phyloP scores from a whole-genome alignment of 495 filamentous ascomycete genomes.

The Aspergillus egyptiacus region DNA sequence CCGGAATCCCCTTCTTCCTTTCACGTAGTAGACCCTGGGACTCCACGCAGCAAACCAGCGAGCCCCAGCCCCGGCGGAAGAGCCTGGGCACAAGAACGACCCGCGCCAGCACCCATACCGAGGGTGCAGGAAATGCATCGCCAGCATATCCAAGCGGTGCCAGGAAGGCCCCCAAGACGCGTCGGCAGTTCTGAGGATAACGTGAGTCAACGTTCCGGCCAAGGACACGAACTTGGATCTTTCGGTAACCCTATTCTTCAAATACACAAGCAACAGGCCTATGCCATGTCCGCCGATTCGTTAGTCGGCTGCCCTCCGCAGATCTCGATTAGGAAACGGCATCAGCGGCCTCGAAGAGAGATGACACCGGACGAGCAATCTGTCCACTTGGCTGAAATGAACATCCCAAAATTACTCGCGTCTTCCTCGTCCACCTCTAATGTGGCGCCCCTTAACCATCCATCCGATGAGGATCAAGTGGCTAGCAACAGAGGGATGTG shows the following conservation, averaged over 20 bases:
- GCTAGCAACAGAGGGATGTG: conserved; percentile 15
- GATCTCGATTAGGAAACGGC: conserved; percentile 25
- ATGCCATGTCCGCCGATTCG: conserved; percentile 21
- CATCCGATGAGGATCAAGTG: conserved; percentile 17
- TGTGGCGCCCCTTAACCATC: conserved; percentile 21
- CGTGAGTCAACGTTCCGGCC: neutral
- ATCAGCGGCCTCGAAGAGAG: conserved; percentile 16
- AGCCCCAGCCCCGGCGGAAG: conserved; percentile 12
- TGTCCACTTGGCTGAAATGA: conserved; percentile 30
- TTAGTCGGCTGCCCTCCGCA: conserved; percentile 14
- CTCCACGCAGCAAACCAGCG: conserved; percentile 1
- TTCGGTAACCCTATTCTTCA: conserved; percentile 1
- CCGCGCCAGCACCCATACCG: neutral
- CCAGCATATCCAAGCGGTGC: neutral
- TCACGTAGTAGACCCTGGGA: conserved; percentile 7
- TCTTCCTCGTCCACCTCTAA: conserved; percentile 23
- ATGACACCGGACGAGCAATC: conserved; percentile 17
- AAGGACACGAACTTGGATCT: neutral
- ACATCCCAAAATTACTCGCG: conserved; percentile 29
- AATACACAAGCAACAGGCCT: conserved; percentile 4
- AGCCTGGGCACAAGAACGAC: conserved; percentile 1
- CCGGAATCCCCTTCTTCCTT: conserved; percentile 2
- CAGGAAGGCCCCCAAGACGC: neutral
- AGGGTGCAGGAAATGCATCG: conserved; percentile 4
- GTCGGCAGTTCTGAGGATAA: conserved; percentile 2